Evolutionary conservation across 2,329 filamentous ascomycete genomes (phyloP).

Genomic region (Alternaria ventricosa): DNA sequence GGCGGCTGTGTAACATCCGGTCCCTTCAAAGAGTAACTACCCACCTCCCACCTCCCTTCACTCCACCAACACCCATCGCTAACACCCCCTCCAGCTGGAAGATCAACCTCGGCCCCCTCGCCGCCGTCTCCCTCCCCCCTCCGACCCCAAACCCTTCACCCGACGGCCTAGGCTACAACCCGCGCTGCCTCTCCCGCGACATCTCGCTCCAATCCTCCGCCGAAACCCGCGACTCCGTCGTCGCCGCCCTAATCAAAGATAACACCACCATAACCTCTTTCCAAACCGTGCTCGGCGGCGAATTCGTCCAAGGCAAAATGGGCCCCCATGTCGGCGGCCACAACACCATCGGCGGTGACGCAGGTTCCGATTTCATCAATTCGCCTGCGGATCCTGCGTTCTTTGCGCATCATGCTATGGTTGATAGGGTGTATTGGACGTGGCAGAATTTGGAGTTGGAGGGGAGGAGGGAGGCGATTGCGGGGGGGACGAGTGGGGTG

Average conservation of each 20-base stretch:
- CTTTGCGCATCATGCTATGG: slow-evolving; percentile 53
- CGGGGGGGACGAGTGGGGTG: slow-evolving; percentile 53
- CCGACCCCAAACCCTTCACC: slow-evolving; percentile 35
- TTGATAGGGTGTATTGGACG: slow-evolving; percentile 58
- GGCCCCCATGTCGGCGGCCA: slow-evolving; percentile 57
- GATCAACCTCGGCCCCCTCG: slow-evolving; percentile 58
- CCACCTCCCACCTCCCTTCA: not conserved
- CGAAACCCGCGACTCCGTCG: slow-evolving; percentile 33
- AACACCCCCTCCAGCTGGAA: slow-evolving; percentile 26
- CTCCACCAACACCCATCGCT: not conserved
- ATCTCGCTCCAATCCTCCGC: slow-evolving; percentile 33
- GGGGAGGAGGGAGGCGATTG: slow-evolving; percentile 49
- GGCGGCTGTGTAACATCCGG: slow-evolving; percentile 63
- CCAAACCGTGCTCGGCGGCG: slow-evolving; percentile 48
- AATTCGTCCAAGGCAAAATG: slow-evolving; percentile 40
- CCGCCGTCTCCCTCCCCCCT: slow-evolving; percentile 32
- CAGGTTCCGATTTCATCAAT: not conserved
- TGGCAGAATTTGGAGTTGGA: slow-evolving; percentile 57
- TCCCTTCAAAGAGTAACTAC: slow-evolving; percentile 56
- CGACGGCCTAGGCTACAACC: slow-evolving; percentile 41
- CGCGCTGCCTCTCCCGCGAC: slow-evolving; percentile 51
- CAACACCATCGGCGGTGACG: slow-evolving; percentile 53
- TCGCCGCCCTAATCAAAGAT: slow-evolving; percentile 30
- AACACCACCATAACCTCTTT: slow-evolving; percentile 43
- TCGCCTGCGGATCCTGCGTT: not conserved